Conservation (phyloP, 2,329 filamentous ascomycete species). For the Claviceps sp. region DNA sequence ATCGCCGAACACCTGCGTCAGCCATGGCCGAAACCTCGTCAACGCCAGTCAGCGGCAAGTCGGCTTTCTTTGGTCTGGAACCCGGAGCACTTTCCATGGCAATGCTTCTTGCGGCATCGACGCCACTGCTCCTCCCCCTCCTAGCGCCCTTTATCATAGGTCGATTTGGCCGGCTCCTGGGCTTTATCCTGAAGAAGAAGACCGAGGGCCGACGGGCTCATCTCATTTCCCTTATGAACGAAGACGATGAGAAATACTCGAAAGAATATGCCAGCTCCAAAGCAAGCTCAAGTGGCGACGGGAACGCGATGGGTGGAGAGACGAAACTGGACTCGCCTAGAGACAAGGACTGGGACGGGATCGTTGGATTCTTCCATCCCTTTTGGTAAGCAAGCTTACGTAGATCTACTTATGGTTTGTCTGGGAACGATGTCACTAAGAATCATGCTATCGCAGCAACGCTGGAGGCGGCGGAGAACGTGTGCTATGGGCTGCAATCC, state of each 20-base stretch:
- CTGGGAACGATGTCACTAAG: not conserved
- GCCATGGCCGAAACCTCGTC: constrained; percentile 17
- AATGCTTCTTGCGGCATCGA: constrained; percentile 10
- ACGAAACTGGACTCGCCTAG: constrained; percentile 30
- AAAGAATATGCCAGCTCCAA: constrained; percentile 21
- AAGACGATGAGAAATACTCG: constrained; percentile 27
- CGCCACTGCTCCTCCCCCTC: constrained; percentile 13
- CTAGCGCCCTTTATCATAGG: constrained; percentile 13
- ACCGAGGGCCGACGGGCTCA: constrained; percentile 47
- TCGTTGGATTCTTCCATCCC: constrained; percentile 94
- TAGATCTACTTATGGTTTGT: not conserved
- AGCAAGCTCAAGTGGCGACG: constrained; percentile 43
- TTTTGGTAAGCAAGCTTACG: constrained; percentile 56
- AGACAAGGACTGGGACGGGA: constrained; percentile 57
- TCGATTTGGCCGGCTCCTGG: constrained; percentile 31
- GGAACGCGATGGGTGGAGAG: constrained; percentile 57
- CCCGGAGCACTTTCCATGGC: constrained; percentile 14
- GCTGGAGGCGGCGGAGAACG: constrained; percentile 91
- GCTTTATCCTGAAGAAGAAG: constrained; percentile 49
- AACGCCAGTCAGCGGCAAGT: constrained; percentile 14
- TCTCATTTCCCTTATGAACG: constrained; percentile 38
- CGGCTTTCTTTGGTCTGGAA: constrained; percentile 18
- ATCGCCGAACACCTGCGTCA: not conserved
- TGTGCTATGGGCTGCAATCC: constrained; percentile 90
- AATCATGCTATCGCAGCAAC: constrained; percentile 44